These are phyloP conservation scores for Ilyonectria robusta DNA, from an alignment of 2,329 filamentous ascomycete species.

Conservation along the genomic window DNA sequence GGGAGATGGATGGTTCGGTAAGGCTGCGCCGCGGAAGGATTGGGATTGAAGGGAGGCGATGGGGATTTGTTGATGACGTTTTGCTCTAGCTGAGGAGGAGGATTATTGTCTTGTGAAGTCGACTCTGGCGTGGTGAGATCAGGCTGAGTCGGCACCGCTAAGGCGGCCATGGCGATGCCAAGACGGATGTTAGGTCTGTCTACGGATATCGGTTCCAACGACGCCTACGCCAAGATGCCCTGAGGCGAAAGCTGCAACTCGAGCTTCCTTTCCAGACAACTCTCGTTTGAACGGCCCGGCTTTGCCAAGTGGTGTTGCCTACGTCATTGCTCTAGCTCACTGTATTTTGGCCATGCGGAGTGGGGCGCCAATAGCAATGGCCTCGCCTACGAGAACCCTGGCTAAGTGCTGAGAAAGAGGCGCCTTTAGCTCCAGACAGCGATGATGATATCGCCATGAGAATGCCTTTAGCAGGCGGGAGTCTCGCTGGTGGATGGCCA, in stretches of 20 bases:
- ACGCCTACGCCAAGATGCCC: neutral
- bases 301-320: neutral
- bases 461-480: neutral
- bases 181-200: neutral
- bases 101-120: neutral
- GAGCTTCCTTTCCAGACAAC: neutral
- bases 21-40: neutral
- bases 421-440: neutral
- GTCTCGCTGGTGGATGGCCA: neutral
- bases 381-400: neutral
- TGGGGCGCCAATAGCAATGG: neutral
- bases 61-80: neutral
- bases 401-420: neutral
- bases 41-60: neutral
- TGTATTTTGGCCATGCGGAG: neutral
- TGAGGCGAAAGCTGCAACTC: neutral
- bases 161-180: neutral
- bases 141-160: neutral
- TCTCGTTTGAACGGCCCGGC: neutral
- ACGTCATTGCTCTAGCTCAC: neutral
- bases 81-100: neutral
- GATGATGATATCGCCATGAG: neutral
- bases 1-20: neutral
- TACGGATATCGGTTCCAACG: neutral
- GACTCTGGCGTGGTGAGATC: neutral